These are phyloP conservation scores for Dillenia turbinata DNA, from an alignment of 164 flowering plant genomes.

Conservation along the genomic window DNA sequence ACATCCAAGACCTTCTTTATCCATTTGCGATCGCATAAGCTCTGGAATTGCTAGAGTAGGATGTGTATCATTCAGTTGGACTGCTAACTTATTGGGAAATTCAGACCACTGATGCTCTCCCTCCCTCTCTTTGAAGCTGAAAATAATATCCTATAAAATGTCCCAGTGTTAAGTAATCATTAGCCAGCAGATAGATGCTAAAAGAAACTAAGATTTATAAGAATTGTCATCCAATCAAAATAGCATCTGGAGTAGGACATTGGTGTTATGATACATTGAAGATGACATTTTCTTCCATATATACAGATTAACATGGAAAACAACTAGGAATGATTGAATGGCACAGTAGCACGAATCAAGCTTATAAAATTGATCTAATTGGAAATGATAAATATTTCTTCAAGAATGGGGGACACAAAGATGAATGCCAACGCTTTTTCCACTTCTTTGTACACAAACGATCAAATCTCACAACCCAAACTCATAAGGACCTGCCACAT, in stretches of 20 bases:
- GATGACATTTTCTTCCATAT: neutral
- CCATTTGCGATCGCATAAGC: slow-evolving; percentile 89
- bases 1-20: slow-evolving; percentile 96
- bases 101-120: slow-evolving; percentile 72
- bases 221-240: too few species aligned
- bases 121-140: slow-evolving; percentile 82
- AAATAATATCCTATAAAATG: slow-evolving; percentile 75
- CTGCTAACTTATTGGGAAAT: slow-evolving; percentile 86
- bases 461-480: too few species aligned
- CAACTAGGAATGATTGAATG: neutral
- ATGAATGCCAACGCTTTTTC: too few species aligned
- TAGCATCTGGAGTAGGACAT: neutral
- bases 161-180: slow-evolving; percentile 1
- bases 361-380: too few species aligned
- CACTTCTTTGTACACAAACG: too few species aligned
- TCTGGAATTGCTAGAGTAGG: slow-evolving; percentile 98
- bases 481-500: too few species aligned
- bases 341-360: too few species aligned
- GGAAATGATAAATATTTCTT: too few species aligned
- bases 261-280: too few species aligned
- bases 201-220: neutral
- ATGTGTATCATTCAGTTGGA: slow-evolving; percentile 96
- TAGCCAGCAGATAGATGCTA: too few species aligned
- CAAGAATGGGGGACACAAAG: too few species aligned
- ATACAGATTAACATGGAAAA: neutral